A percentile compares a stretch with the other conserved stretches of the same genome.
These are phyloP conservation scores for Actinomortierella ambigua DNA, from an alignment of 371 early-diverging fungal species.

Conservation along the genomic window DNA sequence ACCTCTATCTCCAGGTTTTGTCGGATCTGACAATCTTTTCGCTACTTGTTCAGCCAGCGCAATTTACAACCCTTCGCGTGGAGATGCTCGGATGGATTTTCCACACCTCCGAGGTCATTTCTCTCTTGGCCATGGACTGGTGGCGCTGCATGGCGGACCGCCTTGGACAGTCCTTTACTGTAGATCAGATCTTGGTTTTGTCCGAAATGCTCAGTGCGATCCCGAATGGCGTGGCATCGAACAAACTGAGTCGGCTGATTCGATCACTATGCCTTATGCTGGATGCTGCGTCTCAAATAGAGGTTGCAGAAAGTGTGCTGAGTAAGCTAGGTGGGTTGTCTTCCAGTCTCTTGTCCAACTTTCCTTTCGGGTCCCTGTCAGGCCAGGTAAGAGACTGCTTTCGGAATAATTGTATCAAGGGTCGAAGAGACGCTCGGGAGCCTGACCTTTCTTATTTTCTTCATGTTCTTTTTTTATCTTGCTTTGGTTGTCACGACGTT, in stretches of 20 bases:
- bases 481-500: no score
- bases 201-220: slow-evolving; percentile 15
- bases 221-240: not conserved
- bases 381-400: slow-evolving; percentile 2
- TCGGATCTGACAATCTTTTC: slow-evolving; percentile 28
- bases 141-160: slow-evolving; percentile 25
- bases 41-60: slow-evolving; percentile 18
- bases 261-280: slow-evolving; percentile 4
- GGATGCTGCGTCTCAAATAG: slow-evolving; percentile 18
- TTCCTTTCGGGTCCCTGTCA: slow-evolving; percentile 56
- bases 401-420: no score
- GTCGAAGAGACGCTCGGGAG: no score
- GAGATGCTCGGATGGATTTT: slow-evolving; percentile 32
- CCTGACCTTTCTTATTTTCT: not conserved
- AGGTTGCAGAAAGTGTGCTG: slow-evolving; percentile 6
- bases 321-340: slow-evolving; percentile 2
- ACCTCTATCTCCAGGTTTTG: slow-evolving; percentile 19
- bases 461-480: not conserved
- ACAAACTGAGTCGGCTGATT: not conserved
- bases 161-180: slow-evolving; percentile 23
- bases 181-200: slow-evolving; percentile 7
- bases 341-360: slow-evolving; percentile 7
- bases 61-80: slow-evolving; percentile 26
- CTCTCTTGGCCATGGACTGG: slow-evolving; percentile 35
- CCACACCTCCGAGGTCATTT: slow-evolving; percentile 18